Evolutionary conservation across 2,329 filamentous ascomycete species (phyloP), one percentile per base, ranked within the genome.

Genomic region (Amylocarpus encephaloides): DNA sequence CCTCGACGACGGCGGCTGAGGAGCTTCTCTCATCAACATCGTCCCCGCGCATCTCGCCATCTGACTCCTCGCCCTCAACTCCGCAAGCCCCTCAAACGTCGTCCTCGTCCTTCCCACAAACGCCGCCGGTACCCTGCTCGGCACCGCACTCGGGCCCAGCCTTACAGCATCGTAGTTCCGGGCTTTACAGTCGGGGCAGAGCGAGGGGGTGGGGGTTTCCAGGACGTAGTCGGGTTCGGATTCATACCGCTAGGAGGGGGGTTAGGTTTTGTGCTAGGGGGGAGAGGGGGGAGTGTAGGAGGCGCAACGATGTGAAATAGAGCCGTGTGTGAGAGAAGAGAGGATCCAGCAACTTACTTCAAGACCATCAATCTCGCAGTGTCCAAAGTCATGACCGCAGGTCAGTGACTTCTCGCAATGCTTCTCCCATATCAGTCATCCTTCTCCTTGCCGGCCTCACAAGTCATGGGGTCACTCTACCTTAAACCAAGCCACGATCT

Each of bases 231-330:
- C 34, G 29, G 29, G 22, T 29, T 46, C 43, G 11, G 22, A 36
- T 36, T 46, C 43, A 18, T 46, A 46, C 3, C 43, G 43, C 19
- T n/a, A n/a, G n/a, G n/a, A n/a, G n/a, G n/a, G n/a, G n/a, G n/a
- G n/a, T n/a, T n/a, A n/a, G n/a, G n/a, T n/a, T n/a, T n/a, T n/a
- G n/a, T n/a, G n/a, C n/a, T n/a, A n/a, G n/a, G n/a, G n/a, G n/a
- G n/a, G n/a, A n/a, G n/a, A n/a, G n/a, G n/a, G n/a, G n/a, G n/a
- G n/a, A n/a, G n/a, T n/a, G n/a, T n/a, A n/a, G n/a, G n/a, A n/a
- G n/a, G n/a, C n/a, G n/a, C n/a, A n/a, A n/a, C n/a, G n/a, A n/a
- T n/a, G n/a, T n/a, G n/a, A n/a, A n/a, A n/a, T n/a, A n/a, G n/a
- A n/a, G n/a, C n/a, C n/a, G n/a, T n/a, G n/a, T n/a, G n/a, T n/a